Conservation (phyloP, 2,329 filamentous ascomycete genomes). For the Beauveria sp. region DNA sequence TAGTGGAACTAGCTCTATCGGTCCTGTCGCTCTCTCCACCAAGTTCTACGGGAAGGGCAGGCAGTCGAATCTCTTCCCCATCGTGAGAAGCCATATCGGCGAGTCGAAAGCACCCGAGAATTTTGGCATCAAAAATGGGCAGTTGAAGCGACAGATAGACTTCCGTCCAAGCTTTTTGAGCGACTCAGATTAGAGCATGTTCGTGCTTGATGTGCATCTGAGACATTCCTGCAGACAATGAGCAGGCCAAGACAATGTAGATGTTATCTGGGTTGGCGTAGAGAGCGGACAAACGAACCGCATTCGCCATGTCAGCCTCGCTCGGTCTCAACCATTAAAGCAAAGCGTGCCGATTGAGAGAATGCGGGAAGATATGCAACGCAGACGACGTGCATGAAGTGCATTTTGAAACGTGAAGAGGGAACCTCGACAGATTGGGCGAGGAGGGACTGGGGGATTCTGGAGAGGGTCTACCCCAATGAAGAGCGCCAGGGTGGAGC, state of each 20-base stretch:
- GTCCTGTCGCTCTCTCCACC: slow-evolving; percentile 14
- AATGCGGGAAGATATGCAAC: no score
- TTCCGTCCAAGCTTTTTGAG: not conserved
- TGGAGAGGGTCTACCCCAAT: no score
- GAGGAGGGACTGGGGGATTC: no score
- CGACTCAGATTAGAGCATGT: not conserved
- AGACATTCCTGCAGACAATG: not conserved
- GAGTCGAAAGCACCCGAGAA: not conserved
- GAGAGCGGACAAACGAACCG: not conserved
- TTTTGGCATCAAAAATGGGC: no score
- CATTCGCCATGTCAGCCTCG: not conserved
- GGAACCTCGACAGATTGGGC: no score
- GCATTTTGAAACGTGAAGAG: no score
- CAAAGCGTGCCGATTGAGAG: no score
- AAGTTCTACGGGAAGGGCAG: not conserved
- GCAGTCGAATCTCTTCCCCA: not conserved
- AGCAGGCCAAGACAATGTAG: not conserved
- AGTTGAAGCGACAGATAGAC: not conserved
- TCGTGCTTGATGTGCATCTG: not conserved
- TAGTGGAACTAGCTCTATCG: slow-evolving; percentile 17
- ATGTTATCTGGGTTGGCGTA: not conserved
- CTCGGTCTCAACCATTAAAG: no score
- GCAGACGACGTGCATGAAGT: no score
- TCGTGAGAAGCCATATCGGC: not conserved
- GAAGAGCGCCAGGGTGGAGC: no score